Base-by-base conservation (phyloP, 2,329 filamentous ascomycete genomes). In the Diaporthe humulicola region DNA sequence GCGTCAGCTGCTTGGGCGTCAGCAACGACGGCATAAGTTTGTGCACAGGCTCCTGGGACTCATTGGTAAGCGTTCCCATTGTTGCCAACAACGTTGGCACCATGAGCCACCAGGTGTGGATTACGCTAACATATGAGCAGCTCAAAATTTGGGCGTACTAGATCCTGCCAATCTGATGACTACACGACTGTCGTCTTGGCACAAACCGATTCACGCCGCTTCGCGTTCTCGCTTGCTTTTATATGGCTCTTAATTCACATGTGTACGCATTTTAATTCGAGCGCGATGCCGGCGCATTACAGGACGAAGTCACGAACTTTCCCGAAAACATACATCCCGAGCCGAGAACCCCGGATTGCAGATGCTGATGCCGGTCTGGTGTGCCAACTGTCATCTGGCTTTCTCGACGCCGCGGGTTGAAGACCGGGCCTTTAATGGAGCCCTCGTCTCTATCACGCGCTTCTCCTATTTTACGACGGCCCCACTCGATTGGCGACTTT, bases 1-100 rank as follows among this genome's bases (percentile, higher is more conserved):
- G 97, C 79, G 97, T 99, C 84, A 98, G 96, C 91, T 99, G 97
- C 86, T 88, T 99, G 83, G 97, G 97, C 79, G 97, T 99, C 80
- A 98, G 96, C 90, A 98, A 98, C 85, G 97, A 99, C 83, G 97
- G 96, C 77, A 98, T 98, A 88, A 98, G 96, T 88, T 90, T 99
- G 88, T 98, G 97, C 91, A 99, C 97, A 82, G 97, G 97, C 85
- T 99, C 97, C 79, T 99, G 97, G 97, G 97, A 99, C 88, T 98
- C 97, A 81, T 90, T 98, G 89, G 97, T 98, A 91, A 88, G 95
- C 90, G 8, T 73, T 48, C 7, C n/a, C 52, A 6, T 19, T 33
- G 33, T 10, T 22, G 45, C 15, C n/a, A 40, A 15, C 28, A 5
- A 0, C 19, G 14, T 56, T 60, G 6, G 22, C 14, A 4, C 28